Evolutionary conservation across 1,284 basidiomycete species (phyloP).

Genomic region (Meripilus lineatus): DNA sequence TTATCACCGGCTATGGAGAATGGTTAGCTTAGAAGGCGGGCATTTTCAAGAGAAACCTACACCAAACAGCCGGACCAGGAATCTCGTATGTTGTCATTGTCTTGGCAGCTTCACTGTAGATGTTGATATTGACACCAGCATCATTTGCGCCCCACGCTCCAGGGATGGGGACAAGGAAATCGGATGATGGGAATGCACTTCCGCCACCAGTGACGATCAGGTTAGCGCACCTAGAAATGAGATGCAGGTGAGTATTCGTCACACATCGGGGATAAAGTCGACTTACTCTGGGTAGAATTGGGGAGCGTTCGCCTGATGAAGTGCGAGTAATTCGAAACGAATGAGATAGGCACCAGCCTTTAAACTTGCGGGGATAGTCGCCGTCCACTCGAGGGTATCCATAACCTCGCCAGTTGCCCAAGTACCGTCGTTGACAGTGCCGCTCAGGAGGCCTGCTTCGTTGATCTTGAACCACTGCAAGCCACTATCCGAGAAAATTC

Average conservation of each 20-base stretch:
- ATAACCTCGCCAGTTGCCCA: conserved; percentile 53
- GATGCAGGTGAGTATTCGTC: too few relatives aligned
- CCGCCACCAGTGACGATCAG: conserved; percentile 44
- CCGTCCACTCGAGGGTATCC: conserved; percentile 49
- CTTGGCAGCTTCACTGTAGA: conserved; percentile 6
- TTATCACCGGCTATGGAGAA: conserved; percentile 3
- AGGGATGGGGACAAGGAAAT: conserved; percentile 44
- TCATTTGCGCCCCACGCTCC: conserved; percentile 29
- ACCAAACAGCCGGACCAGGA: conserved; percentile 7
- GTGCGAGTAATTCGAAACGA: conserved; percentile 51
- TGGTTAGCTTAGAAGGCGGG: neutral
- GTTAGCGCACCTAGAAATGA: conserved; percentile 38
- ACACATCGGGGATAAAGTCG: neutral
- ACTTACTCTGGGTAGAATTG: conserved; percentile 50
- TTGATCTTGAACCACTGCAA: conserved; percentile 47
- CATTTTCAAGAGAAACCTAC: neutral
- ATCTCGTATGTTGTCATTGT: conserved; percentile 3
- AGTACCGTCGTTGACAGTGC: conserved; percentile 40
- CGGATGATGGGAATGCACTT: conserved; percentile 34
- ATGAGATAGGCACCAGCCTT: conserved; percentile 48
- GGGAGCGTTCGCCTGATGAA: conserved; percentile 31
- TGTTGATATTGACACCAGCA: conserved; percentile 7
- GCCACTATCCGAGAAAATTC: neutral
- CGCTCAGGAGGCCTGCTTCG: conserved; percentile 46
- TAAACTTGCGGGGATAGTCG: conserved; percentile 45